These are phyloP conservation scores for Glarea lozoyensis DNA, from an alignment of 495 filamentous ascomycete species.

Conservation along the genomic window DNA sequence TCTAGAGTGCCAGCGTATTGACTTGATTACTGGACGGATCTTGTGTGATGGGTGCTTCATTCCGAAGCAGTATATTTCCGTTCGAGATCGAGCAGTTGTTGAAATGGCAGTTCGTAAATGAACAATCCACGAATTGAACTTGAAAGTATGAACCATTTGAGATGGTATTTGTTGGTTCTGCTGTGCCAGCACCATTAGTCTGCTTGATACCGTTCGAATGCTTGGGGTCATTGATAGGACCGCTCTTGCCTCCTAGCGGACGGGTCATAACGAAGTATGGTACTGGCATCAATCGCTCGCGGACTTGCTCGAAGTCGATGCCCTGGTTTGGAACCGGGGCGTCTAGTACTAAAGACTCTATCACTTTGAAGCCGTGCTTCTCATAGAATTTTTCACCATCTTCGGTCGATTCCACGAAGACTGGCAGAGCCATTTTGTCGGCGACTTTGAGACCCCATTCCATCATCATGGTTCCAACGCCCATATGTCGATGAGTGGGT, in stretches of 20 bases:
- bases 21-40: no score
- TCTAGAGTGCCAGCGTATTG: no score
- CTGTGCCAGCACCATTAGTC: no score
- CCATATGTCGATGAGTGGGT: constrained; percentile 29
- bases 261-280: constrained; percentile 18
- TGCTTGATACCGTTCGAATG: no score
- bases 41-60: no score
- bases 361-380: constrained; percentile 24
- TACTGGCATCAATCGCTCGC: constrained; percentile 17
- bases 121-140: no score
- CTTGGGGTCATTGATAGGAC: not conserved
- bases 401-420: constrained; percentile 34
- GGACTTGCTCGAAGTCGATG: constrained; percentile 7
- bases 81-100: no score
- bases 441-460: constrained; percentile 35
- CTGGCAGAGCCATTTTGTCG: constrained; percentile 28
- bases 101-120: no score
- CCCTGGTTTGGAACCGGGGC: constrained; percentile 10
- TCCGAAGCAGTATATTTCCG: no score
- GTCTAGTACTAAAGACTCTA: constrained; percentile 11
- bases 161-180: no score
- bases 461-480: constrained; percentile 29
- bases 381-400: constrained; percentile 31
- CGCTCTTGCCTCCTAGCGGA: constrained; percentile 5
- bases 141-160: no score